Evolutionary conservation across 2,329 filamentous ascomycete genomes (phyloP).

Genomic region (Sporothrix brasiliensis): DNA sequence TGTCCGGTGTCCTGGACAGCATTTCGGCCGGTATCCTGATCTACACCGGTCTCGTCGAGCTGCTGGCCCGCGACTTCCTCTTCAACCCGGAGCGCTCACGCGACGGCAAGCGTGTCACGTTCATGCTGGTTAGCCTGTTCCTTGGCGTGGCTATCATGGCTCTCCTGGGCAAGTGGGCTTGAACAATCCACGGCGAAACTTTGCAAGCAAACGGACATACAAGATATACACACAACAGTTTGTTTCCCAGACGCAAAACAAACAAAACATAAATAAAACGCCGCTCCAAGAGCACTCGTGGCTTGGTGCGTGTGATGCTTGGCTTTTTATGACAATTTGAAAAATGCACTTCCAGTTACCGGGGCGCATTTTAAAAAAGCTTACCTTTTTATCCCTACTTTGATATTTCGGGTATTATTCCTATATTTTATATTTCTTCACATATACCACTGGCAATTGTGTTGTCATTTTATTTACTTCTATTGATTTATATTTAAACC

Average conservation of each 20-base stretch:
- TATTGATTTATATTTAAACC: background rate
- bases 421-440: background rate
- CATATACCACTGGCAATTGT: constrained; percentile 7
- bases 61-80: constrained; percentile 96
- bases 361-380: background rate
- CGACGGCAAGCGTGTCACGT: constrained; percentile 67
- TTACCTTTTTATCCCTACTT: no score
- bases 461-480: background rate
- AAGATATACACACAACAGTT: background rate
- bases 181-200: constrained; percentile 36
- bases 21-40: constrained; percentile 90
- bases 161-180: constrained; percentile 84
- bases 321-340: constrained; percentile 17
- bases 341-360: background rate
- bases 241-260: background rate
- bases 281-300: constrained; percentile 4
- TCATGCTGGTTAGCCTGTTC: constrained; percentile 73
- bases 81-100: constrained; percentile 85
- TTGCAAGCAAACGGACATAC: background rate
- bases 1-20: constrained; percentile 87
- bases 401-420: background rate
- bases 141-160: constrained; percentile 80
- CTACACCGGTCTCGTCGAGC: constrained; percentile 92
- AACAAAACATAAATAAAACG: constrained; percentile 1
- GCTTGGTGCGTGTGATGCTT: background rate